Evolutionary conservation across 176 grass and related monocot species (phyloP), one percentile per base, ranked within the genome.

Genomic region (Musa schizocarpa): DNA sequence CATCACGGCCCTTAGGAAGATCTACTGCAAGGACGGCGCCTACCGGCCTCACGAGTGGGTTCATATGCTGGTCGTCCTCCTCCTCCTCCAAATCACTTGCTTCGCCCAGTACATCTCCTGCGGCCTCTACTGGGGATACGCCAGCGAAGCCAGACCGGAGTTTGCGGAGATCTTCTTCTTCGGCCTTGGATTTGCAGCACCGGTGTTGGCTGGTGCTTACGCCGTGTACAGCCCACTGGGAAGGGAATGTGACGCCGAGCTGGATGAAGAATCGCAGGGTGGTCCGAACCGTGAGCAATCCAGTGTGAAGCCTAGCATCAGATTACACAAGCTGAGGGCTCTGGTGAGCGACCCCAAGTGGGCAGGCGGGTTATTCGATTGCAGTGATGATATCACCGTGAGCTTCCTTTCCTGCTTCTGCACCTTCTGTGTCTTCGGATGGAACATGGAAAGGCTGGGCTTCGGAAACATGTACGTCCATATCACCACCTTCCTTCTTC

Each of bases 381-480:
- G 85, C 62, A 2, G 70, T 11, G 75, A 74, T 3, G 77, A 57
- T 13, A 34, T 69, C 11, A 9, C 78, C 3, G 70, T 63, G 0
- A 13, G 66, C 63, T 86, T 55, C 27, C 88, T 94, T 9, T 80
- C 91, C 2, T 68, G 78, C 53, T 88, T 82, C 52, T 95, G 92
- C 83, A 82, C 92, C 1, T 91, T 86, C 74, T 90, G 91, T 26
- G 81, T 90, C 50, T 88, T 95, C 19, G 92, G 92, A 50, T 90
- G 92, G 92, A 95, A 95, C 83, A 78, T 82, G 85, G 88, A 95
- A 73, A 48, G 88, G 68, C 88, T 95, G 3, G 85, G 91, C 0
- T 72, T 95, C 2, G 92, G 92, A 9, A 95, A 81, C 83, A 77
- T 78, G 76, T 95, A 75, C 75, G 83, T 95, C 75, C 92, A 90